Evolutionary conservation across 169 alveolate species (phyloP).

Genomic region (Plasmodium gallinaceum): DNA sequence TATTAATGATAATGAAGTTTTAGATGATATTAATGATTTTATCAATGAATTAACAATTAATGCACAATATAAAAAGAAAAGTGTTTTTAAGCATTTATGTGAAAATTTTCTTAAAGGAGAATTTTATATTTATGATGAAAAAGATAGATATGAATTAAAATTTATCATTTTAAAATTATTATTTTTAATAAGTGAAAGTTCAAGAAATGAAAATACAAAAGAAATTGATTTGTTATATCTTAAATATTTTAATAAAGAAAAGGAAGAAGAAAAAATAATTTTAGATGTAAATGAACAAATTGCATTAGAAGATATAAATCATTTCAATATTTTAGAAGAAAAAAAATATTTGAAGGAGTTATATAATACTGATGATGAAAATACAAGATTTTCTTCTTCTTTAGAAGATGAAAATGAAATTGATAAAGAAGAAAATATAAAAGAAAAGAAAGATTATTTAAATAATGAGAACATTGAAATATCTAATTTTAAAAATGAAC

Average conservation of each 20-base stretch:
- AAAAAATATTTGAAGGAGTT: conserved; percentile 55
- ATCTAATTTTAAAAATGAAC: neutral
- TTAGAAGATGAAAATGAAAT: conserved; percentile 28
- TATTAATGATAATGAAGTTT: conserved; percentile 70
- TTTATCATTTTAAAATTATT: conserved; percentile 66
- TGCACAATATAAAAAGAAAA: conserved; percentile 76
- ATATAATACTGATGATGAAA: conserved; percentile 1
- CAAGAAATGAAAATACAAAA: conserved; percentile 33
- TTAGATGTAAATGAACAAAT: conserved; percentile 53
- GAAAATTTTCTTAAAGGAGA: conserved; percentile 47
- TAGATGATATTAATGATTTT: conserved; percentile 57
- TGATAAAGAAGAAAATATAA: conserved; percentile 11
- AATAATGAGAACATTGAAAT: conserved; percentile 2
- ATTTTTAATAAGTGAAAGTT: conserved; percentile 70
- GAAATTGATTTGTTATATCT: conserved; percentile 36
- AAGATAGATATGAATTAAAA: conserved; percentile 74
- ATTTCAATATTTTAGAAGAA: conserved; percentile 55
- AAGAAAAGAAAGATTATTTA: conserved; percentile 2
- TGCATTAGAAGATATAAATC: conserved; percentile 64
- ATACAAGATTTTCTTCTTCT: conserved; percentile 15
- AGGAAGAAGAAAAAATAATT: neutral
- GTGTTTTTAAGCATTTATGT: conserved; percentile 64
- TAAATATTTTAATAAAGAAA: conserved; percentile 35
- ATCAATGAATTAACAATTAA: conserved; percentile 70
- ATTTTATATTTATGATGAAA: conserved; percentile 54